Base-by-base conservation (phyloP, 176 grass and related monocot species). In the Cocos nucifera region DNA sequence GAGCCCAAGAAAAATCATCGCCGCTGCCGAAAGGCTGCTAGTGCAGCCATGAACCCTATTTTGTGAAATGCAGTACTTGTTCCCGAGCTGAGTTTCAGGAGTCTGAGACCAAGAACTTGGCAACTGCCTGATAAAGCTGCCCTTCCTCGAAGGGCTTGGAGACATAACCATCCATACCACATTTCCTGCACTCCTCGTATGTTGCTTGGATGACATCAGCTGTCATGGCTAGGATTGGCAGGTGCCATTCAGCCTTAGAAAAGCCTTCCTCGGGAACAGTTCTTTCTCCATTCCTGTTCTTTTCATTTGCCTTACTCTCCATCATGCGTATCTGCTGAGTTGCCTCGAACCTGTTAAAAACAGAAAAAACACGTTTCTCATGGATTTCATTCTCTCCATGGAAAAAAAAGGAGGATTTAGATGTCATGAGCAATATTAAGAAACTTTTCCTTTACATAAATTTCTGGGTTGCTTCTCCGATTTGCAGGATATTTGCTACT, bases 141-240 rank as follows among this genome's bases (percentile, higher is more conserved):
- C 81, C 83, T 87, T 89, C 94, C 62, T 98, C 88, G 0, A 98
- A 98, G 51, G 94, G 94, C 69, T 98, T 98, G 3, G 94, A 89
- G 58, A 98, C 94, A 18, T 98, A 93, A 16, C 88, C 94, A 63
- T 98, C 94, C 94, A 98, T 92, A 6, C 88, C 94, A 5, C 56
- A 71, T 71, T 86, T 98, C 15, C 74, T 76, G 79, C 94, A 98
- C 62, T 98, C 79, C 59, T 98, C 94, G 3, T 81, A 65, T 24
- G 94, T 98, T 26, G 87, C 85, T 67, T 98, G 94, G 65, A 98
- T 89, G 44, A 98, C 94, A 66, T 98, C 94, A 0, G 94, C 94
- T 15, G 88, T 98, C 88, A 98, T 93, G 67, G 94, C 94, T 57
- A 98, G 72, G 56, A 98, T 59, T 19, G 94, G 88, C 23, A 92